These are phyloP conservation scores for Elsinoe ampelina DNA, from an alignment of 2,329 filamentous ascomycete genomes.

Conservation along the genomic window DNA sequence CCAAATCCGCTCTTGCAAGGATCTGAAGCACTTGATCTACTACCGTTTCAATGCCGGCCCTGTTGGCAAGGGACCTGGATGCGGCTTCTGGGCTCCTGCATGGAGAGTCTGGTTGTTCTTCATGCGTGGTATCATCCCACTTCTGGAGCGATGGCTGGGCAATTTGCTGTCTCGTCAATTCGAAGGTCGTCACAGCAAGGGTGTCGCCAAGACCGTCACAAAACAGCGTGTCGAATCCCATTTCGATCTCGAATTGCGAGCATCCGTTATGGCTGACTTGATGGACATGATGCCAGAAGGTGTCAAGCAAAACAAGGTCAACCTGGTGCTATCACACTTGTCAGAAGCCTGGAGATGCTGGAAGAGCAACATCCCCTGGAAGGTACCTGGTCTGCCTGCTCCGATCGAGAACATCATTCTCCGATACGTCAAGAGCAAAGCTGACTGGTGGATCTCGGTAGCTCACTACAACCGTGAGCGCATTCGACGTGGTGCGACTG, in stretches of 20 bases:
- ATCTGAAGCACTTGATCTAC: constrained; percentile 97
- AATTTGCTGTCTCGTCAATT: constrained; percentile 96
- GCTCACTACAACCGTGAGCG: constrained; percentile 98
- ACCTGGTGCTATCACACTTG: constrained; percentile 91
- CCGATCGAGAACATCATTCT: constrained; percentile 98
- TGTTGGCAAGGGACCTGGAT: constrained; percentile 94
- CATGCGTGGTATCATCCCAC: constrained; percentile 94
- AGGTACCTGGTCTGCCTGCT: constrained; percentile 89
- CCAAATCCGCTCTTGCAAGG: constrained; percentile 97
- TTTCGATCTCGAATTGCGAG: constrained; percentile 92
- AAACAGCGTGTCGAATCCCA: constrained; percentile 99
- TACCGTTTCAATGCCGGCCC: constrained; percentile 96
- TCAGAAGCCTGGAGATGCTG: constrained; percentile 99
- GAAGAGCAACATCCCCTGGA: constrained; percentile 99
- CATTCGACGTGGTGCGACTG: constrained; percentile 89
- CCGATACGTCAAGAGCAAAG: constrained; percentile 97
- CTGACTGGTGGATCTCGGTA: constrained; percentile 99
- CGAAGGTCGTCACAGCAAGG: constrained; percentile 96
- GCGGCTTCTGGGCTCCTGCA: constrained; percentile 97
- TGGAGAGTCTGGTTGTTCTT: constrained; percentile 99
- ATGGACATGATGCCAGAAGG: constrained; percentile 99
- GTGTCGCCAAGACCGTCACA: constrained; percentile 96
- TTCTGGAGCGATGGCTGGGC: constrained; percentile 93
- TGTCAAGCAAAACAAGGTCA: constrained; percentile 99
- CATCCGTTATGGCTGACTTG: constrained; percentile 95